A percentile compares a stretch with the other conserved stretches of the same genome.
phyloP scores from a whole-genome alignment of 2,329 filamentous ascomycete species.

The Cordyceps farinosa region DNA sequence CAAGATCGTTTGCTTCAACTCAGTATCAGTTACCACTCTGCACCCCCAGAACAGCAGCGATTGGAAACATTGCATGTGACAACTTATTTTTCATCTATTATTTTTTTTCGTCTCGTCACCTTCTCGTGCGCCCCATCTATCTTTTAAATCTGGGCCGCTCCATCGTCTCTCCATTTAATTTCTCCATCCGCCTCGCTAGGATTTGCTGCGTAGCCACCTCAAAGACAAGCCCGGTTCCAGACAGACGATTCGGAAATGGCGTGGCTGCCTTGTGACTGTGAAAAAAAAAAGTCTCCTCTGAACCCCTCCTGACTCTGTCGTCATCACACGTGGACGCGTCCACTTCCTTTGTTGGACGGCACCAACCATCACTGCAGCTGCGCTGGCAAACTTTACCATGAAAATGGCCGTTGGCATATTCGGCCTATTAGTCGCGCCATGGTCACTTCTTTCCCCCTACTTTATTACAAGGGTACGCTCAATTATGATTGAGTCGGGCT shows the following conservation, averaged over 20 bases:
- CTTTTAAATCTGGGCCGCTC: neutral
- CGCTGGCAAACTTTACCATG: neutral
- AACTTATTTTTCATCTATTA: constrained; percentile 11
- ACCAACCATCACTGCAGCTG: neutral
- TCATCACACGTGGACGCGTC: neutral
- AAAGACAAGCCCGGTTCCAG: neutral
- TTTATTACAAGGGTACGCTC: neutral
- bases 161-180: constrained; percentile 7
- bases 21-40: no score
- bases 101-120: neutral
- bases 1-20: neutral
- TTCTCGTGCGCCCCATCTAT: neutral
- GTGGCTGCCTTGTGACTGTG: neutral
- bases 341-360: neutral
- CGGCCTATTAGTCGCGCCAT: neutral
- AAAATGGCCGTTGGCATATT: neutral
- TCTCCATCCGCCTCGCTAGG: neutral
- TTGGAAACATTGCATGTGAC: constrained; percentile 6
- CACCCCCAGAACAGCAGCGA: neutral
- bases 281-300: neutral
- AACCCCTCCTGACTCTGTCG: constrained; percentile 4
- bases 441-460: neutral
- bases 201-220: neutral
- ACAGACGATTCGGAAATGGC: neutral
- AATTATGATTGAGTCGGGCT: neutral